Evolutionary conservation across 2,329 filamentous ascomycete species (phyloP), one percentile per base, ranked within the genome.

Genomic region (Bertia moriformis): DNA sequence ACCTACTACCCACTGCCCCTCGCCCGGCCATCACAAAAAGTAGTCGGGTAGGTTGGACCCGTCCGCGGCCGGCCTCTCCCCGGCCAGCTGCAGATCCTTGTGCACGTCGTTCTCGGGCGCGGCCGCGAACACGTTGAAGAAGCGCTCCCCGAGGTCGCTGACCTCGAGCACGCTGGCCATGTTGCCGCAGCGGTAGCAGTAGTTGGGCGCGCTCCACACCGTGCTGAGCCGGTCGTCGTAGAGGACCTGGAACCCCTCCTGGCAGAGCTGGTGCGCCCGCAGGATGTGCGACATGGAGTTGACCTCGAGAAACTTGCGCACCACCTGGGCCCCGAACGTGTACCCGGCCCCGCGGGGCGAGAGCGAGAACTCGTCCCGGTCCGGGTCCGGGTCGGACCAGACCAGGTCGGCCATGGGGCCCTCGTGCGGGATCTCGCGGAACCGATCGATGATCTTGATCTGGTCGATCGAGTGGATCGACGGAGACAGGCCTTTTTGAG

Each of bases 391-490:
- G 56, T 98, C 91, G 17, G 87, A 94, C 91, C 91, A 98, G 20
- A 98, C 91, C 3, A 98, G 67, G 58, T 98, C 91, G n/a, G 91
- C 91, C 91, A 98, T 98, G 24, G 91, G 91, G 0, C 91, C 91
- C 61, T 98, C 91, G 62, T 98, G 91, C 4, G 91, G 91, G 43
- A 98, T 98, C 57, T 98, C 91, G 49, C 91, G 80, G 67, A 96
- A 98, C 36, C 91, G 85, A 62, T 98, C 91, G 56, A 98, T 96
- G 58, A 98, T 93, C 61, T 96, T 96, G 63, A 98, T 96, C 62
- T 98, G 91, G 58, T 98, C 91, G 55, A 98, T 95, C 35, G 85
- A 93, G 61, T 98, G 91, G 56, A 98, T 96, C 20, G 82, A 88
- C 1, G 84, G 84, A 1, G 83, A 88, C 15, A 91, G 71, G 17